Percentiles rank a stretch among this genome's conserved stretches.
These are phyloP conservation scores for Trametopsis cervina DNA, from an alignment of 768 basidiomycete genomes.

Conservation along the genomic window DNA sequence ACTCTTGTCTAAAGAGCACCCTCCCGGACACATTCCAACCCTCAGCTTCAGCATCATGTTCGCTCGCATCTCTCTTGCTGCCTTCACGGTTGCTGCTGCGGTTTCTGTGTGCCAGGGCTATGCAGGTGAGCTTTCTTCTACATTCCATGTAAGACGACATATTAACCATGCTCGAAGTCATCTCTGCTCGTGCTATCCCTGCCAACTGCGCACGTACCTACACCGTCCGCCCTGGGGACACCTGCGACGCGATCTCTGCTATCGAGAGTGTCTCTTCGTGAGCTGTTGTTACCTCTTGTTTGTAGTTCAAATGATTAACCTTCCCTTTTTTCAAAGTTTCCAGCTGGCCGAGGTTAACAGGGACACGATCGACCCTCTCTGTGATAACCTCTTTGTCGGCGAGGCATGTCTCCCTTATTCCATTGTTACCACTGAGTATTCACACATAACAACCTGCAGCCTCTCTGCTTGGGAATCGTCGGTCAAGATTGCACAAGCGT, in stretches of 20 bases:
- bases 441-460: conserved; percentile 16
- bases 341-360: conserved; percentile 51
- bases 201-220: conserved; percentile 43
- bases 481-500: conserved; percentile 53
- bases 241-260: conserved; percentile 48
- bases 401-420: conserved; percentile 28
- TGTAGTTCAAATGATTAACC: neutral
- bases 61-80: neutral
- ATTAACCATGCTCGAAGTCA: neutral
- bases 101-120: neutral
- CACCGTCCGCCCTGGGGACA: conserved; percentile 44
- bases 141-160: too few relatives aligned
- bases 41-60: neutral
- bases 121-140: neutral
- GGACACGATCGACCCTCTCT: conserved; percentile 41
- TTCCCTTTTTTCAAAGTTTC: conserved; percentile 28
- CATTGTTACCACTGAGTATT: too few relatives aligned
- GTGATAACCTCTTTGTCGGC: conserved; percentile 49
- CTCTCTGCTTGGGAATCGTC: conserved; percentile 48
- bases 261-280: conserved; percentile 41
- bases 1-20: neutral
- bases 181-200: conserved; percentile 1
- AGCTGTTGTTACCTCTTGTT: conserved; percentile 2
- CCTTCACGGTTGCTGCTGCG: neutral
- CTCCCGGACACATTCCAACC: neutral